These are phyloP conservation scores for Crucihimalaya himalaica DNA, from an alignment of 345 rosid genomes.

Conservation along the genomic window DNA sequence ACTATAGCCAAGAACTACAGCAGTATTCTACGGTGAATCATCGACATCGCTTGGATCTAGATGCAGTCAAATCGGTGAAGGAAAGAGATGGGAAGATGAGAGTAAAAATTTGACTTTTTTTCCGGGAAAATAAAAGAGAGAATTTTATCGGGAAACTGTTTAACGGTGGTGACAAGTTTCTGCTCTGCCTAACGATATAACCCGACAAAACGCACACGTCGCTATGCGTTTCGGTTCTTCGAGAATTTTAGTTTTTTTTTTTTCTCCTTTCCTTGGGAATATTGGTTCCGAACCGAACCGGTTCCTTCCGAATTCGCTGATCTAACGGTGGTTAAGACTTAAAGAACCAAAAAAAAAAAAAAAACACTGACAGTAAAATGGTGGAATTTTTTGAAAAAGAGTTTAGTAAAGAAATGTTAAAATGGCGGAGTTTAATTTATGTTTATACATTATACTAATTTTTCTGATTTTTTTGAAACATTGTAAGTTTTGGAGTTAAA, in stretches of 20 bases:
- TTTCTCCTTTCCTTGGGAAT: not conserved
- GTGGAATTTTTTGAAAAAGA: not conserved
- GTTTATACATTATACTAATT: not conserved
- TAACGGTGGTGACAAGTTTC: conserved; percentile 17
- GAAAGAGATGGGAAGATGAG: not conserved
- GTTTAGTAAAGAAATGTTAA: not conserved
- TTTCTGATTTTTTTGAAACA: not conserved
- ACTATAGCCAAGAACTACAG: conserved; percentile 41
- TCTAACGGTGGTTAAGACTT: not conserved
- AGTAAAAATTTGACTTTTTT: not conserved
- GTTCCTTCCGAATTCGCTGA: not conserved
- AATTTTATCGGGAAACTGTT: conserved; percentile 24
- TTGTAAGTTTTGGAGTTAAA: not conserved
- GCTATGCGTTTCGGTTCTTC: not conserved
- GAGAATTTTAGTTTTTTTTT: not conserved
- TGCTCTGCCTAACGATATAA: conserved; percentile 24
- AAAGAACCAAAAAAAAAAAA: not conserved
- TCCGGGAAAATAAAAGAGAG: conserved; percentile 16
- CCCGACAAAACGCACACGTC: conserved; percentile 32
- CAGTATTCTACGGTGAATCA: conserved; percentile 23
- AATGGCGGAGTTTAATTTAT: not conserved
- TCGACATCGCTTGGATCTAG: conserved; percentile 31
- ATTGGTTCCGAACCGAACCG: not conserved
- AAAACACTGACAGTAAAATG: not conserved
- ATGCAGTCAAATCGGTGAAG: conserved; percentile 3